These are phyloP conservation scores for Nephromyces sp. DNA, from an alignment of 169 alveolate species.

Conservation along the genomic window DNA sequence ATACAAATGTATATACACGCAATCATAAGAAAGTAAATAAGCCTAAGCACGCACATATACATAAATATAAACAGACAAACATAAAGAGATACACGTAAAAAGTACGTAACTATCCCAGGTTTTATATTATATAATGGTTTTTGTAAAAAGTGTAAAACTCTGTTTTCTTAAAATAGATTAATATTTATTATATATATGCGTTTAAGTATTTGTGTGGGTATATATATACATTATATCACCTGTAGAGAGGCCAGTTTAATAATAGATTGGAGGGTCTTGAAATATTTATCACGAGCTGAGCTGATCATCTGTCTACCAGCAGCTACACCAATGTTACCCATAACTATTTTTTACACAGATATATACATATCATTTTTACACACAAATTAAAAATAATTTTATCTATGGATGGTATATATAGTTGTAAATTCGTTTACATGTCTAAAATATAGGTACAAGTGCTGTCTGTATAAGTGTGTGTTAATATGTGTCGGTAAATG, in stretches of 20 bases:
- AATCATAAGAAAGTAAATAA: not conserved
- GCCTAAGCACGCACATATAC: not conserved
- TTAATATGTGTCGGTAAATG: too few species aligned
- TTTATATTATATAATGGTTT: too few species aligned
- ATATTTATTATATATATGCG: too few species aligned
- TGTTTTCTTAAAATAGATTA: too few species aligned
- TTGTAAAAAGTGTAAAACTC: too few species aligned
- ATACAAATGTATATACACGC: not conserved
- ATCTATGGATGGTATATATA: not conserved
- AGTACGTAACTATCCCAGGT: too few species aligned
- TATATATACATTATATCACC: slow-evolving; percentile 8
- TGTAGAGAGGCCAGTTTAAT: slow-evolving; percentile 76
- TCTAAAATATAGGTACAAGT: not conserved
- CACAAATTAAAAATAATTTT: not conserved
- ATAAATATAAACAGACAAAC: too few species aligned
- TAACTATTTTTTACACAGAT: not conserved
- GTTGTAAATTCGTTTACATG: not conserved
- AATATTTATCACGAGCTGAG: slow-evolving; percentile 48
- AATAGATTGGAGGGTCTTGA: slow-evolving; percentile 41
- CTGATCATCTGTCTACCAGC: slow-evolving; percentile 53
- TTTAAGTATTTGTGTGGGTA: too few species aligned
- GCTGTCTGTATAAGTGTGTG: too few species aligned
- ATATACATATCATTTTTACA: not conserved
- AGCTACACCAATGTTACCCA: slow-evolving; percentile 47
- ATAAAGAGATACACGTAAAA: not conserved